Evolutionary conservation across 163 green algal genomes (phyloP).

Genomic region (Scenedesmus sp.): DNA sequence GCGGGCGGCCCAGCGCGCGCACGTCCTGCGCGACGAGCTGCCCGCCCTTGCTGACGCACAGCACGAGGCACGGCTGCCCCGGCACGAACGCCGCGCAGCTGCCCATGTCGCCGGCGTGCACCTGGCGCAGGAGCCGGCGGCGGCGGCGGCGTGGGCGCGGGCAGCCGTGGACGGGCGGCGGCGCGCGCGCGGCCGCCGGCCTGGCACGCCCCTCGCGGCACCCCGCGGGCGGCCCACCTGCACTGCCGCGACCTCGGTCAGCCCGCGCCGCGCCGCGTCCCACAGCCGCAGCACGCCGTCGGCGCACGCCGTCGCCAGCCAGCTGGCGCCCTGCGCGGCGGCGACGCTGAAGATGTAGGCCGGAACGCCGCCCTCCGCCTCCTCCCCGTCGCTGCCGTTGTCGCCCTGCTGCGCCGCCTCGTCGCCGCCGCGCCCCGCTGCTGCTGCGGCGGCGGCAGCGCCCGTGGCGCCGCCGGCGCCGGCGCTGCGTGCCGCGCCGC

Average conservation of each 20-base stretch:
- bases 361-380: conserved; percentile 18
- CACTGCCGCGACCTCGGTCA: conserved; percentile 10
- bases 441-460: conserved; percentile 1
- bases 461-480: background rate
- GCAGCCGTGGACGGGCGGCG: background rate
- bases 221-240: background rate
- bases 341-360: conserved; percentile 58
- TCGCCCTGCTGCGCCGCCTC: background rate
- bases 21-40: conserved; percentile 22
- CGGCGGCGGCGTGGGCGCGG: background rate
- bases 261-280: background rate
- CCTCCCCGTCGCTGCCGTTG: conserved; percentile 3
- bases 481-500: conserved; percentile 8
- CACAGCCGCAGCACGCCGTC: conserved; percentile 52
- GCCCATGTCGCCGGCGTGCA: conserved; percentile 29
- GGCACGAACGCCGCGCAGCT: conserved; percentile 11
- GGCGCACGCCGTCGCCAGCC: conserved; percentile 47
- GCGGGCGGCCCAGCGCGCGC: background rate
- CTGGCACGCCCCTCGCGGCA: background rate
- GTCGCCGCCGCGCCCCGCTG: background rate
- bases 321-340: background rate
- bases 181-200: background rate
- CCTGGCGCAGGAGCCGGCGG: conserved; percentile 1
- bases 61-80: conserved; percentile 7
- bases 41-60: conserved; percentile 20